Evolutionary conservation across 768 basidiomycete species (phyloP), one percentile per base, ranked within the genome.

Genomic region (Coprinopsis marcescibilis): DNA sequence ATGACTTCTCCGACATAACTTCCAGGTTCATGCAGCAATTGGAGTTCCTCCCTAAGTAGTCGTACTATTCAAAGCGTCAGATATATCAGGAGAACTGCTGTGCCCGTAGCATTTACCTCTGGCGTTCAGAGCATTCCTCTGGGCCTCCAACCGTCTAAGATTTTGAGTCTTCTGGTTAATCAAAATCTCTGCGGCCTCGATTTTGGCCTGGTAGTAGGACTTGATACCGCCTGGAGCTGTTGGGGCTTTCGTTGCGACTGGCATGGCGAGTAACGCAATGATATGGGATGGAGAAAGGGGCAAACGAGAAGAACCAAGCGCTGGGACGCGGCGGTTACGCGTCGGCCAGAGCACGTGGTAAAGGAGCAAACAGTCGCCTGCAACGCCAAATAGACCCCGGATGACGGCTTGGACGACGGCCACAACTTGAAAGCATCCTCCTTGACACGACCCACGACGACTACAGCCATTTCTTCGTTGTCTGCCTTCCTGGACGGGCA

Each of bases 121-220:
- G 12, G 94, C 92, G 64, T 99, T 98, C 49, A 99, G 67, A 7
- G 95, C 90, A 77, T 99, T 99, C 50, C 96, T 76, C 63, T 97
- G 94, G 5, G 95, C 96, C 68, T 99, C 95, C 57, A 98, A 69
- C 46, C 95, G 87, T 19, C 95, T 76, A 46, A 99, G 62, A 67
- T 98, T 97, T 72, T 97, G 93, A 0, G 94, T 96, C 65, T 93
- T 95, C 66, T 92, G 83, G 66, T 94, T 96, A 54, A 97, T 96
- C 33, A 88, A 76, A 23, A 96, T 74, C 58, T 98, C 95, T 1
- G 93, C 85, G 7, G 85, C 73, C 61, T 97, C 93, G 27, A 97
- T 97, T 70, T 97, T 99, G 14, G 90, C 84, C 63, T 93, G 89
- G 61, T 94, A 97, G 72, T 95, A 99, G 0, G 85, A 80, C 60